phyloP scores from a whole-genome alignment of 1,284 basidiomycete genomes.

The Puccinia brachypodii region DNA sequence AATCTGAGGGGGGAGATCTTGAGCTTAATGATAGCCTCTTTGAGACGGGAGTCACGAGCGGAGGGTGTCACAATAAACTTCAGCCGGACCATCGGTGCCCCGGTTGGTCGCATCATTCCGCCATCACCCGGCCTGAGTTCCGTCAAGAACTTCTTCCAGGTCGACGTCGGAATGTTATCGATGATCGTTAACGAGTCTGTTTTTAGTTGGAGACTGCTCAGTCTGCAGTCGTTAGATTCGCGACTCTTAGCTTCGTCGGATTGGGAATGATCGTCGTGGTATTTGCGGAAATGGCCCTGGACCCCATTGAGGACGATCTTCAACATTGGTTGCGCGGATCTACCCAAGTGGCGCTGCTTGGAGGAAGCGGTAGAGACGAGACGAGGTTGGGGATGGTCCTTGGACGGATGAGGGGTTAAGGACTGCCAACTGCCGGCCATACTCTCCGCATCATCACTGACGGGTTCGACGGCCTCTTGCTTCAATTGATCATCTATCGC shows the following conservation, averaged over 20 bases:
- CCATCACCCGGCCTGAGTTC: constrained; percentile 74
- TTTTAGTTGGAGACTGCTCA: constrained; percentile 65
- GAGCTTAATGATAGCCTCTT: constrained; percentile 67
- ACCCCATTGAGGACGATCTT: constrained; percentile 75
- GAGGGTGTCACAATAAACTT: constrained; percentile 75
- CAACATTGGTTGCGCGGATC: constrained; percentile 61
- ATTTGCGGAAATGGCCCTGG: constrained; percentile 58
- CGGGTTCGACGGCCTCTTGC: constrained; percentile 59
- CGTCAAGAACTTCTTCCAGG: constrained; percentile 95
- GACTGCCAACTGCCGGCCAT: constrained; percentile 46
- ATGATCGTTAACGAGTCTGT: constrained; percentile 69
- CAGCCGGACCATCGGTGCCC: constrained; percentile 86
- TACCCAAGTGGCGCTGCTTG: constrained; percentile 28
- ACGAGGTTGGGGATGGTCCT: not conserved
- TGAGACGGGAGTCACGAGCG: constrained; percentile 65
- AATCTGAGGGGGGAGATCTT: constrained; percentile 85
- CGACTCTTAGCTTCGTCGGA: constrained; percentile 49
- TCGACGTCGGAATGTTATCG: constrained; percentile 96
- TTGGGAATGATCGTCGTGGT: not conserved
- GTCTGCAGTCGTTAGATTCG: not conserved
- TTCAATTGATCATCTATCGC: constrained; percentile 79
- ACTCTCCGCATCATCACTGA: constrained; percentile 16
- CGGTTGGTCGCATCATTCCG: constrained; percentile 82
- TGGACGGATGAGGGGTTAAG: constrained; percentile 10
- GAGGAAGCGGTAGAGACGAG: not conserved